These are phyloP conservation scores for California macrophylla DNA, from an alignment of 441 rosid species.

Conservation along the genomic window DNA sequence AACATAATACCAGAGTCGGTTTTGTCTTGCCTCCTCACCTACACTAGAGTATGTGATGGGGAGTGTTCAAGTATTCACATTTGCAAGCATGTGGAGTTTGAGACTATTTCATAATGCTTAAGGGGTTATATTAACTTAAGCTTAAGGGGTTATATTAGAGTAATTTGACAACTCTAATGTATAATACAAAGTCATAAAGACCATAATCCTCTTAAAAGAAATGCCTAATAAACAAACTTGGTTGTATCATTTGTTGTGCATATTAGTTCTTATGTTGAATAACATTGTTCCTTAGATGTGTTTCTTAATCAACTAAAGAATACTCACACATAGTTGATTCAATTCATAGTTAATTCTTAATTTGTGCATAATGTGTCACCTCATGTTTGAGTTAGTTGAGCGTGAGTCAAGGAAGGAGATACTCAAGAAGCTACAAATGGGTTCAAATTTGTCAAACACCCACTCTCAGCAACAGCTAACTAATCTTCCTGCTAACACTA, in stretches of 20 bases:
- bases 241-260: too few relatives aligned
- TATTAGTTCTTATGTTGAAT: too few relatives aligned
- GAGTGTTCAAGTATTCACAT: background rate
- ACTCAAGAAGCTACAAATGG: too few relatives aligned
- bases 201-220: background rate
- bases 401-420: too few relatives aligned
- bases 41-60: background rate
- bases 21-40: background rate
- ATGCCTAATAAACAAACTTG: background rate
- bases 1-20: background rate
- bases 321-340: background rate
- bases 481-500: background rate
- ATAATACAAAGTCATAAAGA: background rate
- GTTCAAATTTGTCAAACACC: background rate
- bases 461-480: background rate
- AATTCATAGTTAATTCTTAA: background rate
- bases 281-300: too few relatives aligned
- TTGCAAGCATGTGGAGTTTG: background rate
- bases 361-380: background rate
- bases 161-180: too few relatives aligned
- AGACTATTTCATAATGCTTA: too few relatives aligned
- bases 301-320: too few relatives aligned
- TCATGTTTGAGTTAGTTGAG: too few relatives aligned
- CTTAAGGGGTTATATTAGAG: too few relatives aligned
- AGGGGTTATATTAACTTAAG: too few relatives aligned